phyloP scores from a whole-genome alignment of 2,329 filamentous ascomycete genomes.

The Pezicula radicicola region DNA sequence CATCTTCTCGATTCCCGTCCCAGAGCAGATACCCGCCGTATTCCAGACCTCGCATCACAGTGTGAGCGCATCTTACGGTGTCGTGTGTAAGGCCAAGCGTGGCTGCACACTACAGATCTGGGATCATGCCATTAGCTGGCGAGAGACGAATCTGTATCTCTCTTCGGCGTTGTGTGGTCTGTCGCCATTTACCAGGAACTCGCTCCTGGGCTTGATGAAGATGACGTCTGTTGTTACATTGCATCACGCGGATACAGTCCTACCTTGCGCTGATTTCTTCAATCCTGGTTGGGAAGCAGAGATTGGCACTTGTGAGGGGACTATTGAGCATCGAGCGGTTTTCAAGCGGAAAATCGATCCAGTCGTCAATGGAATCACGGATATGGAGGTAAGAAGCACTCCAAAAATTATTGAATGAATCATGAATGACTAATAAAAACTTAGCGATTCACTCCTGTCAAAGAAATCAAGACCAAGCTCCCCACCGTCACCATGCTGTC shows the following conservation, averaged over 20 bases:
- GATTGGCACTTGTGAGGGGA: slow-evolving; percentile 55
- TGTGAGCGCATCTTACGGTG: slow-evolving; percentile 57
- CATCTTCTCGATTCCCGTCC: slow-evolving; percentile 43
- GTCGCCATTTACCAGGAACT: slow-evolving; percentile 24
- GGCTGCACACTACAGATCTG: slow-evolving; percentile 59
- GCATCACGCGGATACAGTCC: slow-evolving; percentile 56
- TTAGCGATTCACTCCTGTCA: too few species aligned
- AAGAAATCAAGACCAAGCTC: slow-evolving; percentile 7
- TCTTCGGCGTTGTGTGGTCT: slow-evolving; percentile 24
- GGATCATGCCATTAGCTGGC: slow-evolving; percentile 62
- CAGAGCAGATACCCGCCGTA: slow-evolving; percentile 43
- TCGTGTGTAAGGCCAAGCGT: slow-evolving; percentile 59
- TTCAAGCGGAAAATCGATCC: slow-evolving; percentile 61
- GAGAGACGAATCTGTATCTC: slow-evolving; percentile 37
- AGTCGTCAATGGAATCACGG: slow-evolving; percentile 62
- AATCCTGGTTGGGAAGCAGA: slow-evolving; percentile 63
- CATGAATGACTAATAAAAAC: too few species aligned
- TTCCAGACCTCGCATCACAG: slow-evolving; percentile 63
- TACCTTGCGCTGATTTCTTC: slow-evolving; percentile 58
- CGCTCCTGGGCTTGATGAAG: slow-evolving; percentile 22
- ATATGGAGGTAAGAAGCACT: slow-evolving; percentile 50
- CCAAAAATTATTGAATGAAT: too few species aligned
- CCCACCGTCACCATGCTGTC: slow-evolving; percentile 66
- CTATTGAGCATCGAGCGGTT: slow-evolving; percentile 51
- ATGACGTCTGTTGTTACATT: slow-evolving; percentile 20